Conservation (phyloP, 345 rosid species). For the Heritiera littoralis region DNA sequence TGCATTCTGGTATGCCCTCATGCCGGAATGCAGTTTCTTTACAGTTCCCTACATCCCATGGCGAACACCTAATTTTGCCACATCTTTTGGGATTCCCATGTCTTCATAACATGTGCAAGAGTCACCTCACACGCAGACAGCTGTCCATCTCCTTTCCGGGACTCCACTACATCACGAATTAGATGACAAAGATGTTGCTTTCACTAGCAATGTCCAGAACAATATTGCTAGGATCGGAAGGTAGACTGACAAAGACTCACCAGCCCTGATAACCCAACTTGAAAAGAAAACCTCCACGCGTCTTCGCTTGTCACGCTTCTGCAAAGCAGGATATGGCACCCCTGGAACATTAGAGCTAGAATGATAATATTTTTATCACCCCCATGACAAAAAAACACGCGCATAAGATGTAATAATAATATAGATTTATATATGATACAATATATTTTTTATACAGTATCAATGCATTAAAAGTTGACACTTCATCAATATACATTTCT, state of each 20-base stretch:
- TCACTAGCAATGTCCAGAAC: background rate
- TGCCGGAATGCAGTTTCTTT: slow-evolving; percentile 79
- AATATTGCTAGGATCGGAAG: background rate
- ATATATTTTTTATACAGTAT: too few species aligned
- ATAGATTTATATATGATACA: too few species aligned
- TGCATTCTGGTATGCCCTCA: slow-evolving; percentile 81
- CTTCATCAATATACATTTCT: slow-evolving; percentile 56
- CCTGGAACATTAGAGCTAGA: slow-evolving; percentile 43
- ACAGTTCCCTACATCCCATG: slow-evolving; percentile 99
- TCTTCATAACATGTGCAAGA: slow-evolving; percentile 87
- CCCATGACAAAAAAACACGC: background rate
- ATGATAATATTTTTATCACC: slow-evolving; percentile 10
- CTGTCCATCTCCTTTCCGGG: slow-evolving; percentile 83
- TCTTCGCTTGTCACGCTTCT: slow-evolving; percentile 83
- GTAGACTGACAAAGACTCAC: slow-evolving; percentile 37
- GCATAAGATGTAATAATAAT: background rate
- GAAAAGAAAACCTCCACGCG: slow-evolving; percentile 89
- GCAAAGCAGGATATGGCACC: slow-evolving; percentile 63
- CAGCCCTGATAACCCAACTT: slow-evolving; percentile 87
- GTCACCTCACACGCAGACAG: slow-evolving; percentile 80
- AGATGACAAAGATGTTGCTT: slow-evolving; percentile 2
- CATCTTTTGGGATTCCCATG: slow-evolving; percentile 98
- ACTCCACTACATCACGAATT: slow-evolving; percentile 61
- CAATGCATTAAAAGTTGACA: background rate
- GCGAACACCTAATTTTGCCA: slow-evolving; percentile 85